Percentiles rank a stretch among this genome's conserved stretches.
Evolutionary conservation across 176 grass and related monocot species (phyloP).

Genomic region (Urochloa ruziziensis): DNA sequence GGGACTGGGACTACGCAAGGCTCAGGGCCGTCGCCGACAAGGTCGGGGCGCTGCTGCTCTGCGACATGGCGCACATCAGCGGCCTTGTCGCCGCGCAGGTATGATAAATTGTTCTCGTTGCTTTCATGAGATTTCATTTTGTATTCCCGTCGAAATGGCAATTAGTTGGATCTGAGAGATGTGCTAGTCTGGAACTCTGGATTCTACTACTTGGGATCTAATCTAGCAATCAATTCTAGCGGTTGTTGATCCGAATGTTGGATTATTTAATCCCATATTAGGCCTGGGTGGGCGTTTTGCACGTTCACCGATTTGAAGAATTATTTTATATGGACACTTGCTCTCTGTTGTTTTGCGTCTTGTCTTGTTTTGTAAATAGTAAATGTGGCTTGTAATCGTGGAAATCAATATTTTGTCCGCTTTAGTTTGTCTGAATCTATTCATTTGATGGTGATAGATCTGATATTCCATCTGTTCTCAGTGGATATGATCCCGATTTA

Average conservation of each 20-base stretch:
- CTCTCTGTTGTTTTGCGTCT: background rate
- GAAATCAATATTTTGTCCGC: background rate
- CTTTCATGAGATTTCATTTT: background rate
- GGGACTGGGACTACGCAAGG: slow-evolving; percentile 94
- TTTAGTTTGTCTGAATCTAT: background rate
- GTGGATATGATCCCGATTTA: background rate
- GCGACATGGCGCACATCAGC: slow-evolving; percentile 99
- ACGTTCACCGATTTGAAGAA: background rate
- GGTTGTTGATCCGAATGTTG: background rate
- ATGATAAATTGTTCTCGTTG: slow-evolving; percentile 1
- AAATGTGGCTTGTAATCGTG: too few species aligned
- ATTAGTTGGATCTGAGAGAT: slow-evolving; percentile 3
- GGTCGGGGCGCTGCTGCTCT: slow-evolving; percentile 82
- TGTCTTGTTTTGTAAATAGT: background rate
- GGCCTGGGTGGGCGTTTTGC: background rate
- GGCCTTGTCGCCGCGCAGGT: slow-evolving; percentile 91
- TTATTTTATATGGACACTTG: background rate
- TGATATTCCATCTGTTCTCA: background rate
- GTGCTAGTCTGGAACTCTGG: background rate
- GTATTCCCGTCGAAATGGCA: background rate
- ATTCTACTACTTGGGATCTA: slow-evolving; percentile 4
- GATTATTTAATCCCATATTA: background rate
- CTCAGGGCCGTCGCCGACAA: slow-evolving; percentile 89
- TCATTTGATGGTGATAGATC: background rate
- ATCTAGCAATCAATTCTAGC: background rate